Percentiles rank a stretch among this genome's conserved stretches.
These are phyloP conservation scores for Limnomonas spitsbergensis DNA, from an alignment of 139 green algal species.

Conservation along the genomic window DNA sequence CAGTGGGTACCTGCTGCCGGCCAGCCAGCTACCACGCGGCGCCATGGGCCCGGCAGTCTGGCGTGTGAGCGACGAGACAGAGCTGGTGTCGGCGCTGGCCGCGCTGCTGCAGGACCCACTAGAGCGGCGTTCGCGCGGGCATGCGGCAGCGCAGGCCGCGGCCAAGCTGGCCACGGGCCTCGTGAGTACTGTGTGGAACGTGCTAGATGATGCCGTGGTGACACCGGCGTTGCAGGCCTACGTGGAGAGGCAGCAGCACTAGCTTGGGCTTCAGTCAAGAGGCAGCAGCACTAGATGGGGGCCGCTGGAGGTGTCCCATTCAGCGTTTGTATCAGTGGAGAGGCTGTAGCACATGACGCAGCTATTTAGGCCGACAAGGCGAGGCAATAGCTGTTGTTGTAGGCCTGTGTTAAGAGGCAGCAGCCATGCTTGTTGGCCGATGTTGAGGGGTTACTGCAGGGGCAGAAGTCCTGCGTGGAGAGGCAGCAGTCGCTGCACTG, in stretches of 20 bases:
- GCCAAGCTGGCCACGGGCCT: conserved; percentile 59
- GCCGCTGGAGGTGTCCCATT: too few relatives aligned
- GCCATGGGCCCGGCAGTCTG: conserved; percentile 53
- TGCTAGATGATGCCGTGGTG: conserved; percentile 53
- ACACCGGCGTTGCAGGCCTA: conserved; percentile 45
- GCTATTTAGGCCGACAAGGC: too few relatives aligned
- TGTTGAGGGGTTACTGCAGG: too few relatives aligned
- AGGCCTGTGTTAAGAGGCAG: too few relatives aligned
- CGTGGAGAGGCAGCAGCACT: conserved; percentile 9
- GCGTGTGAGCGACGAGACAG: conserved; percentile 31
- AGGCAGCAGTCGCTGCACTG: too few relatives aligned
- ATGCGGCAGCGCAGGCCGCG: conserved; percentile 54
- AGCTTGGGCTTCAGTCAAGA: too few relatives aligned
- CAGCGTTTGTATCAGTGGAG: too few relatives aligned
- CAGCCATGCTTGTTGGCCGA: too few relatives aligned
- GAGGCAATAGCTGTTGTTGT: too few relatives aligned
- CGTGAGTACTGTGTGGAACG: conserved; percentile 57
- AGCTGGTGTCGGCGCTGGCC: conserved; percentile 39
- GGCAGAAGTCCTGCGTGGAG: too few relatives aligned
- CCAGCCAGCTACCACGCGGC: conserved; percentile 13
- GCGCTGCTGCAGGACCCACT: conserved; percentile 49
- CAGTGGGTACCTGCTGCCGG: not conserved
- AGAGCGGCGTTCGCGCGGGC: conserved; percentile 44
- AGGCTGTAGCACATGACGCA: too few relatives aligned
- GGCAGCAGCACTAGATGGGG: too few relatives aligned